Percentiles rank a stretch among this genome's conserved stretches.
phyloP scores from a whole-genome alignment of 148 eudicot species.

The Nepenthes gracilis region DNA sequence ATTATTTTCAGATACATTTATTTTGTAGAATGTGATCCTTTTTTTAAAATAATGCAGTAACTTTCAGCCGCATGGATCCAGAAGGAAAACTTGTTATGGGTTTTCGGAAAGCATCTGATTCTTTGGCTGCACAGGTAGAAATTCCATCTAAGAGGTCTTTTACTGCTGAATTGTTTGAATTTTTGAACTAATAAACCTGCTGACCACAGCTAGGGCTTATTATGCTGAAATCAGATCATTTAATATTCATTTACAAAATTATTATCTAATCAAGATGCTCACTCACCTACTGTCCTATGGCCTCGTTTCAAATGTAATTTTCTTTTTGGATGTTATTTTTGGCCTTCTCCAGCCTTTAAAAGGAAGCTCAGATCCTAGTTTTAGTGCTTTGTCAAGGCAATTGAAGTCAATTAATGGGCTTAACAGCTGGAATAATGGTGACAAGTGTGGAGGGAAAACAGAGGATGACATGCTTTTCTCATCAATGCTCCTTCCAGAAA shows the following conservation, averaged over 20 bases:
- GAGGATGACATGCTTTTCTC: constrained; percentile 29
- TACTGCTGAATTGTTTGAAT: neutral
- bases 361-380: constrained; percentile 42
- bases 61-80: constrained; percentile 91
- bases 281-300: constrained; percentile 22
- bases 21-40: no score
- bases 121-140: constrained; percentile 36
- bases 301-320: constrained; percentile 28
- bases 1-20: no score
- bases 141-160: neutral
- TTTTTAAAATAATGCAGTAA: constrained; percentile 37
- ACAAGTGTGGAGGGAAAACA: constrained; percentile 27
- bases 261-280: constrained; percentile 25
- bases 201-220: neutral
- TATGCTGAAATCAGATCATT: neutral
- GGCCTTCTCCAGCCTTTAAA: constrained; percentile 50
- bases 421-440: constrained; percentile 33
- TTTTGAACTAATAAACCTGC: neutral
- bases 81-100: constrained; percentile 93
- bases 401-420: constrained; percentile 29
- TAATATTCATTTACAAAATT: constrained; percentile 8
- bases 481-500: constrained; percentile 32
- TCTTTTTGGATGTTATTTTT: constrained; percentile 32
- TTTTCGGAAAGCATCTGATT: constrained; percentile 68
- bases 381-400: constrained; percentile 40